phyloP scores from a whole-genome alignment of 1,284 basidiomycete species.

The Boletus sp. region DNA sequence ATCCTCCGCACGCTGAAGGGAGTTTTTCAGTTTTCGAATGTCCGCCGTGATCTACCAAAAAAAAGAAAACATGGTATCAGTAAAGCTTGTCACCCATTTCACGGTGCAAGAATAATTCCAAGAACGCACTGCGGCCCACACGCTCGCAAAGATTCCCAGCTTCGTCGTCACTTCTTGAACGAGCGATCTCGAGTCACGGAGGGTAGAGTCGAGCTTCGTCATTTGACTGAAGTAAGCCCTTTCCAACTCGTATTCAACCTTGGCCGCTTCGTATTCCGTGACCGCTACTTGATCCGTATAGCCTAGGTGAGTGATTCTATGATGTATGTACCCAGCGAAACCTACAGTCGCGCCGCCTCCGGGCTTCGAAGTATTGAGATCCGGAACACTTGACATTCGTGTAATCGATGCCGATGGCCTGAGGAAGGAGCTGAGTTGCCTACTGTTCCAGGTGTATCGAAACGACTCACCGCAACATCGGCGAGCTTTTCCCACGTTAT shows the following conservation, averaged over 20 bases:
- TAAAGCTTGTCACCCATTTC: background rate
- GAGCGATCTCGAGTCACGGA: constrained; percentile 15
- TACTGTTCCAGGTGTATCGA: too few species aligned
- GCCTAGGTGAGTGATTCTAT: background rate
- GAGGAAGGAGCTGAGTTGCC: background rate
- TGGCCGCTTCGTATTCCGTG: constrained; percentile 5
- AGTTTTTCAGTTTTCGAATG: constrained; percentile 11
- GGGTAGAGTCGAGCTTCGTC: constrained; percentile 8
- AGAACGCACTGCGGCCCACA: constrained; percentile 21
- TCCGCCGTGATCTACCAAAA: constrained; percentile 26
- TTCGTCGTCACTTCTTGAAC: constrained; percentile 19
- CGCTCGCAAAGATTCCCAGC: constrained; percentile 17
- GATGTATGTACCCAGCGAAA: background rate
- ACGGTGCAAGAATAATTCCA: background rate
- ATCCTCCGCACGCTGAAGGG: constrained; percentile 12
- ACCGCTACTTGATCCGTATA: constrained; percentile 8
- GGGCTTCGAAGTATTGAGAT: constrained; percentile 1
- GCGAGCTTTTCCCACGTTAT: constrained; percentile 10
- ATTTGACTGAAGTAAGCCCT: constrained; percentile 14
- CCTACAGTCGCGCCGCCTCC: constrained; percentile 10
- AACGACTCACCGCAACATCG: constrained; percentile 5
- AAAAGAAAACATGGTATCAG: background rate
- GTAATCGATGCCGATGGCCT: constrained; percentile 11
- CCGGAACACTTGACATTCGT: constrained; percentile 5
- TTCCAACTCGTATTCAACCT: constrained; percentile 13